A percentile compares a stretch with the other conserved stretches of the same genome.
phyloP scores from a whole-genome alignment of 2,329 filamentous ascomycete genomes.

The Plenodomus biglobosus region DNA sequence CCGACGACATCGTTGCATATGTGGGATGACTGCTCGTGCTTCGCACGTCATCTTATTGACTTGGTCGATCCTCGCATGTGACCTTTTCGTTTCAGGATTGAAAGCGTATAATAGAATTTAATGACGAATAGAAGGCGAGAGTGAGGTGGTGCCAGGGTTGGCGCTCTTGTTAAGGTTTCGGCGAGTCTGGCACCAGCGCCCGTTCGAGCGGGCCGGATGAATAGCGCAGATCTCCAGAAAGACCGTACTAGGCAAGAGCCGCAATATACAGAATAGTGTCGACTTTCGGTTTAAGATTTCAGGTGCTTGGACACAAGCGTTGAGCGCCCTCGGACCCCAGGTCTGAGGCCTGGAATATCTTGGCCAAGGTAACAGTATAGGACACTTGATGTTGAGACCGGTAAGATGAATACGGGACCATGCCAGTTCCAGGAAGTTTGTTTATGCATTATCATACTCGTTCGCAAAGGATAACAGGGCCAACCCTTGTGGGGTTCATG shows the following conservation, averaged over 20 bases:
- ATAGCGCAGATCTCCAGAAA: slow-evolving; percentile 20
- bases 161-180: slow-evolving; percentile 7
- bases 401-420: slow-evolving; percentile 6
- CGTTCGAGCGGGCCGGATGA: slow-evolving; percentile 25
- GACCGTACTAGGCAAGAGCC: slow-evolving; percentile 5
- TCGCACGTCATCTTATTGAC: slow-evolving; percentile 4
- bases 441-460: not conserved
- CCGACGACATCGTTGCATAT: slow-evolving; percentile 7
- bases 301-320: slow-evolving; percentile 3
- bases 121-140: slow-evolving; percentile 3
- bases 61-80: not conserved
- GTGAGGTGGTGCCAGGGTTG: slow-evolving; percentile 5
- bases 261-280: slow-evolving; percentile 4
- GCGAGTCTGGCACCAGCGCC: slow-evolving; percentile 8
- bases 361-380: slow-evolving; percentile 23
- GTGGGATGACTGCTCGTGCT: slow-evolving; percentile 10
- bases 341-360: slow-evolving; percentile 7
- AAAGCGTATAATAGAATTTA: slow-evolving; percentile 1
- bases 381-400: slow-evolving; percentile 16
- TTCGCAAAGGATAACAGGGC: slow-evolving; percentile 21
- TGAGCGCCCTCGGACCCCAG: slow-evolving; percentile 10
- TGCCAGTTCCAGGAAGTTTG: slow-evolving; percentile 3
- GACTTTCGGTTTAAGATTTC: slow-evolving; percentile 11
- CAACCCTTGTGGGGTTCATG: slow-evolving; percentile 15
- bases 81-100: not conserved